Evolutionary conservation across 2,329 filamentous ascomycete species (phyloP), one percentile per base, ranked within the genome.

Genomic region (Chaetomium sp.): DNA sequence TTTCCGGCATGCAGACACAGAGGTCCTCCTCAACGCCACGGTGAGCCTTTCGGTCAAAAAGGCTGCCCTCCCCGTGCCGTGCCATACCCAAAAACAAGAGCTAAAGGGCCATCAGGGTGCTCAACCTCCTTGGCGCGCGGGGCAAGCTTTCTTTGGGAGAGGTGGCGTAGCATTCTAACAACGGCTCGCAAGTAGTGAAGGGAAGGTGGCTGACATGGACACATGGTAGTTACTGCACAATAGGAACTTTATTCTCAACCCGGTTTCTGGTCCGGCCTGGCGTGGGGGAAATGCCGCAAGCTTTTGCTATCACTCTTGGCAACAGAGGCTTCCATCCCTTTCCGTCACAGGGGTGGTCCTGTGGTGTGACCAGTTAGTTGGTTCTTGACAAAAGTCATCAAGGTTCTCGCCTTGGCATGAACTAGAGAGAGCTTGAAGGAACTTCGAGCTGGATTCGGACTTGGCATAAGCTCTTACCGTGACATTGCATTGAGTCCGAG

Each of bases 81-180:
- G 23, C 35, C 23, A n/a, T 21, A 13, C 3, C 23, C 33, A 16
- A 49, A 12, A 49, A 27, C 38, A 47, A 21, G 38, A 49, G n/a
- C 25, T 31, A 13, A 45, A 58, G 45, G 13, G 25, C 25, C 56
- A 49, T 58, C 57, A 59, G 42, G 57, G 57, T 59, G 13, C 57
- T 59, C 57, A 35, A 33, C 42, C 23, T 59, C 21, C 57, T 59
- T 59, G 57, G 57, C 57, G n/a, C 51, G 35, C 55, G 55, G 33
- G 55, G 25, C 10, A 8, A 27, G 7, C 13, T 25, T n/a, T 25
- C 50, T 53, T 53, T 19, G 10, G 25, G 50, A 29, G 27, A 29
- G 23, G 27, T 53, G 23, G 50, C 25, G 50, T 21, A 23, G 35
- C 35, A 23, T 45, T 5, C 10, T 25, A n/a, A 38, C 13, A 27